Evolutionary conservation across 2,329 filamentous ascomycete genomes (phyloP), one percentile per base, ranked within the genome.

Genomic region (Colletotrichum endophyticum): DNA sequence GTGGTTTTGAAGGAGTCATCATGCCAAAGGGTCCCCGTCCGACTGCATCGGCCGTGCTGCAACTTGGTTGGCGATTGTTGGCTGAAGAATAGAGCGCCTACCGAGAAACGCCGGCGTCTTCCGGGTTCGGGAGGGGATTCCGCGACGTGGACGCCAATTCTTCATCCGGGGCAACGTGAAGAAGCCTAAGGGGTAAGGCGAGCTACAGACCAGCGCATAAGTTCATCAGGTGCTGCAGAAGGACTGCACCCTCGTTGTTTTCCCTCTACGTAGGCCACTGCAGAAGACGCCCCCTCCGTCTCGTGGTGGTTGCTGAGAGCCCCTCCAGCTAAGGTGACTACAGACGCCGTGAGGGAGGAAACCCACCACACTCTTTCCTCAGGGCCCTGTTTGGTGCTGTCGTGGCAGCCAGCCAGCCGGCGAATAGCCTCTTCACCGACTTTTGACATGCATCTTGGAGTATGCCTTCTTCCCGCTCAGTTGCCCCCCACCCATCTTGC

Each of bases 351-450:
- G 44, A 53, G 61, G 8, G 3, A 59, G 30, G 22, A 25, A 39
- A 44, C 53, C 34, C 57, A 62, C 30, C 30, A 49, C 62, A 72
- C 36, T 30, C 30, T 49, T 53, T 19, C 19, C 57, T 30, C 63
- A 59, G 28, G 12, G 63, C 63, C 56, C 63, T 73, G 30, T 62
- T 70, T 15, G 25, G 66, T 22, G 64, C 66, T 66, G 73, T 76
- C 70, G 70, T 76, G 73, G 73, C 73, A 76, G 70, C 64, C 69
- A 44, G 70, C 56, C 69, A 62, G 73, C 63, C 73, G 63, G 72
- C 68, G 72, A 62, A 61, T 32, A 53, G 68, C 30, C n/a, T 73
- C 70, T 62, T 76, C 73, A 76, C 73, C 73, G 73, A 76, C 73
- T 76, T 76, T 76, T 76, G 64, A 57, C 32, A 53, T 73, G 73